Evolutionary conservation across 257 asterid species (phyloP).

Genomic region (Haberlea rhodopensis): DNA sequence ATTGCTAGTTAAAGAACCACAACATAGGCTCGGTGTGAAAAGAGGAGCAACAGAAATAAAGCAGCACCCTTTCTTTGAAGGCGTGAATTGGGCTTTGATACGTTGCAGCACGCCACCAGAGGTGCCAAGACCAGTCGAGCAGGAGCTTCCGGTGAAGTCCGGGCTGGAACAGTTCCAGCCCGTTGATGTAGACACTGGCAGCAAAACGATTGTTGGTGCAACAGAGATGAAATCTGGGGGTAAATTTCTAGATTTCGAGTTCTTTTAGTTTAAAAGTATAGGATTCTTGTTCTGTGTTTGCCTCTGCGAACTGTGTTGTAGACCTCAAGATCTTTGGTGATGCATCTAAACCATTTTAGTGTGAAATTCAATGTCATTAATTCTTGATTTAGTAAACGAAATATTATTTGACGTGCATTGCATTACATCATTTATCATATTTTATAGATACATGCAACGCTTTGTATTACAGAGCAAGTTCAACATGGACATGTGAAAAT

Average conservation of each 20-base stretch:
- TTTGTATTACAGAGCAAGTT: no score
- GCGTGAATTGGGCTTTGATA: slow-evolving; percentile 44
- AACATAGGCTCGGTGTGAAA: slow-evolving; percentile 34
- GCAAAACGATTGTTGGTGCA: slow-evolving; percentile 31
- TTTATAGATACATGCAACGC: no score
- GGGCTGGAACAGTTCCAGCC: slow-evolving; percentile 27
- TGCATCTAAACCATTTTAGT: no score
- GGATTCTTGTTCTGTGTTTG: no score
- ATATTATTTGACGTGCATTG: no score
- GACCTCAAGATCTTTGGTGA: no score
- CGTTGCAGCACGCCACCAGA: slow-evolving; percentile 45
- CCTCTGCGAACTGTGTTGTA: no score
- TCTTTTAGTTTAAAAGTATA: slow-evolving; percentile 36
- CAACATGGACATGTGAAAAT: no score
- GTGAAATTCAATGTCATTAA: no score
- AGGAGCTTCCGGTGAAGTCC: slow-evolving; percentile 17
- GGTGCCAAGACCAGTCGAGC: slow-evolving; percentile 34
- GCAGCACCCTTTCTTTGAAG: slow-evolving; percentile 41
- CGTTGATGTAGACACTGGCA: slow-evolving; percentile 15
- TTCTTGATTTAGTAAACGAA: no score
- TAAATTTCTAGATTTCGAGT: slow-evolving; percentile 35
- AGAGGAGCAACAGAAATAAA: slow-evolving; percentile 42
- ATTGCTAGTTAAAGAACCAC: slow-evolving; percentile 48
- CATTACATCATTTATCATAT: no score
- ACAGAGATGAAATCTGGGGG: slow-evolving; percentile 30